These are phyloP conservation scores for Ailanthus altissimus DNA, from an alignment of 345 rosid species.

Conservation along the genomic window DNA sequence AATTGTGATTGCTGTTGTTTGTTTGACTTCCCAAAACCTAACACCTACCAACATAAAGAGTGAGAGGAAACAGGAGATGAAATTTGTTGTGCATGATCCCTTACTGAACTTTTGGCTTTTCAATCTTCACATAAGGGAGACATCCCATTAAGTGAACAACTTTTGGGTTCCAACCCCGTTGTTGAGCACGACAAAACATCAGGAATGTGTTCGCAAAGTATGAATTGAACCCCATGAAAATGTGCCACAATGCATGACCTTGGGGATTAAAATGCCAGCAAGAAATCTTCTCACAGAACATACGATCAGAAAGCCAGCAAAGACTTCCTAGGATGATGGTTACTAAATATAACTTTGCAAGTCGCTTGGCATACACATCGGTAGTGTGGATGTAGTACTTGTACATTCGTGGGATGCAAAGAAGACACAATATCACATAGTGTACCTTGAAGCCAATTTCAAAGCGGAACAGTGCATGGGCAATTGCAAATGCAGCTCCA, in stretches of 20 bases:
- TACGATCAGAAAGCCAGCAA: conserved; percentile 75
- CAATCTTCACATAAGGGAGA: conserved; percentile 80
- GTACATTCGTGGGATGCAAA: conserved; percentile 91
- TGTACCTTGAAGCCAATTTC: conserved; percentile 88
- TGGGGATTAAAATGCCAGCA: conserved; percentile 77
- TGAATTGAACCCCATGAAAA: conserved; percentile 83
- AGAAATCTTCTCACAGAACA: conserved; percentile 58
- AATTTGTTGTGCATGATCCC: background rate
- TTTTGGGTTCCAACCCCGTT: conserved; percentile 72
- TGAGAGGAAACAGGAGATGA: background rate
- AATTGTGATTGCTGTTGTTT: conserved; percentile 15
- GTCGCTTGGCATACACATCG: conserved; percentile 62
- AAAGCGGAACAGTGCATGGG: conserved; percentile 67
- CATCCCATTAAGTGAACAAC: conserved; percentile 55
- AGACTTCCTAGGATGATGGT: conserved; percentile 58
- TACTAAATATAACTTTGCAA: conserved; percentile 70
- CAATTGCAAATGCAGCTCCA: conserved; percentile 76
- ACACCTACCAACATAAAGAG: conserved; percentile 8
- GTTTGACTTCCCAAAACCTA: conserved; percentile 6
- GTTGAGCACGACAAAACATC: conserved; percentile 97
- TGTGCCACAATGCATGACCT: conserved; percentile 94
- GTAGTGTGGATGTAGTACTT: conserved; percentile 90
- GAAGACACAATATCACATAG: conserved; percentile 68
- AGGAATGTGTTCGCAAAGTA: conserved; percentile 90
- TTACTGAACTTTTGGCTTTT: conserved; percentile 70